Evolutionary conservation across 2,329 filamentous ascomycete genomes (phyloP), one percentile per base, ranked within the genome.

Genomic region (Coniochaeta prunicola): DNA sequence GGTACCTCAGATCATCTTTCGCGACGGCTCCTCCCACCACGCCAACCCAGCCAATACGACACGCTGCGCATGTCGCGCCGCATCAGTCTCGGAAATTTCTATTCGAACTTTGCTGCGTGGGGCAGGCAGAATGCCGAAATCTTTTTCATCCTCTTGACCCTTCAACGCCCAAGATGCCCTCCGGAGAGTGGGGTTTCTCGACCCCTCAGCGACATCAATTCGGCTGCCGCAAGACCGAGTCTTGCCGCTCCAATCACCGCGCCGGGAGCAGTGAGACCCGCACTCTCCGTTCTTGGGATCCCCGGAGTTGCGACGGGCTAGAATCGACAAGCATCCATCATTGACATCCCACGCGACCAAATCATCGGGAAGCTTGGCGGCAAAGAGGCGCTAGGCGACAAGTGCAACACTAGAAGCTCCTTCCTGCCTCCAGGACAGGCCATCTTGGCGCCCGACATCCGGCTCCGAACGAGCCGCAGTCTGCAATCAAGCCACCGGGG

Each of bases 291-390:
- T n/a, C 45, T 15, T 30, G 45, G 10, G 2, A 17, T 10, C 45
- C 45, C 45, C n/a, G 45, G 21, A 28, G 6, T 5, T 24, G 8
- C 17, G 42, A 19, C 21, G 42, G 21, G 13, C 4, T 6, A 28
- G 12, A 48, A 48, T 12, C 45, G 10, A 40, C 45, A 21, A 30
- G 4, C 24, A 21, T 3, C 15, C 36, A 28, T 50, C 24, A 50
- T 5, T 8, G 15, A 15, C 45, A 50, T 50, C 45, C 45, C 45
- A 50, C 45, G 45, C 45, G 45, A 50, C 45, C 45, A 50, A 50
- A 50, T 50, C 45, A 50, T 26, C n/a, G 45, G 45, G 45, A 50
- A 50, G 45, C 45, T 50, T 50, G 45, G 45, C 45, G 45, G 45
- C 6, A 13, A 26, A 50, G 45, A 50, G 24, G 15, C 24, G 45